Evolutionary conservation across 202 grass and related monocot species (phyloP).

Genomic region (Thinopyrum obtusiflorum): DNA sequence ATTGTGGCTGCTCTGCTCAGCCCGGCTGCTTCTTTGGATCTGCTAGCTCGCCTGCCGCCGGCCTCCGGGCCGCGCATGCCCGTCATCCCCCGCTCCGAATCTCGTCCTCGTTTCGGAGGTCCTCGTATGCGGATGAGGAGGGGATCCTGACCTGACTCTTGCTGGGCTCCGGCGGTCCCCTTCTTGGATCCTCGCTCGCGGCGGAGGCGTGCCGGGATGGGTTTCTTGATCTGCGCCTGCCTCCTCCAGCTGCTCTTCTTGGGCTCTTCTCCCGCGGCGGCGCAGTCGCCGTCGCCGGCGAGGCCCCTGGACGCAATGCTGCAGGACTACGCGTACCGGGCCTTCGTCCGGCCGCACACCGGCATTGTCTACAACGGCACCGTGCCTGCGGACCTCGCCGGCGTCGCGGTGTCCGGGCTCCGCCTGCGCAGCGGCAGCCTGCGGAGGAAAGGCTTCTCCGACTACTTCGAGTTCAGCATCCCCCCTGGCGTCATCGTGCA

Average conservation of each 20-base stretch:
- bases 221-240: conserved; percentile 34
- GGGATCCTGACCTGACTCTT: conserved; percentile 26
- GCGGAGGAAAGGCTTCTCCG: conserved; percentile 32
- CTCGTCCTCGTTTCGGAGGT: background rate
- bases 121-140: conserved; percentile 11
- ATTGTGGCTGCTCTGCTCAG: conserved; percentile 1
- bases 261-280: background rate
- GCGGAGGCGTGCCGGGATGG: conserved; percentile 38
- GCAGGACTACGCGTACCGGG: conserved; percentile 68
- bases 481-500: conserved; percentile 65
- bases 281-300: conserved; percentile 39
- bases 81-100: conserved; percentile 21
- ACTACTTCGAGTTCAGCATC: conserved; percentile 59
- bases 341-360: conserved; percentile 59
- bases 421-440: conserved; percentile 89
- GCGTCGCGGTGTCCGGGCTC: conserved; percentile 50
- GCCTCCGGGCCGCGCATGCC: conserved; percentile 40
- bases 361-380: conserved; percentile 61
- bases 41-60: background rate
- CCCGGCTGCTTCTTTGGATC: conserved; percentile 21
- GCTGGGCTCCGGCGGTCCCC: background rate
- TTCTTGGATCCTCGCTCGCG: background rate
- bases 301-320: conserved; percentile 66
- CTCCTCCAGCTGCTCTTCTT: conserved; percentile 43
- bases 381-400: conserved; percentile 56